Evolutionary conservation across 2,329 filamentous ascomycete genomes (phyloP), one percentile per base, ranked within the genome.

Genomic region (Cladosporium sp.): DNA sequence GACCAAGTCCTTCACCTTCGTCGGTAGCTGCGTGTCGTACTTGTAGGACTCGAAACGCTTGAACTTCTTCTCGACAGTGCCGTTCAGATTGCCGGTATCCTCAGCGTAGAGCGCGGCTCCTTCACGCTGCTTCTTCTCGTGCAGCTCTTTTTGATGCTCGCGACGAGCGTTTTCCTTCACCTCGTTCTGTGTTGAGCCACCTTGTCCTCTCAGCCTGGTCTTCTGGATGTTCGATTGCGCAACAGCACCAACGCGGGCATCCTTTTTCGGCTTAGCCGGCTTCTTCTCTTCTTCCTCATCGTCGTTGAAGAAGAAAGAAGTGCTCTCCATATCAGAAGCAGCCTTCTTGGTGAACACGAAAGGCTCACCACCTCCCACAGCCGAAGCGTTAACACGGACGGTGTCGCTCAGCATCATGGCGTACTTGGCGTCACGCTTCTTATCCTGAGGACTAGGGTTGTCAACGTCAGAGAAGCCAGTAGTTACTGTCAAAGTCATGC

Each of bases 11-110:
- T 87, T 86, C 59, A 95, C 84, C 65, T 84, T 85, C 11, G 80
- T 67, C 1, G 93, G 93, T 50, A 98, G 83, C 70, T 97, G 92
- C 62, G 95, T 95, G 69, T 97, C 93, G 56, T 92, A 84, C 77
- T 97, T 98, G 76, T 98, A 98, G 0, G 93, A 98, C 71, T 98
- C 93, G 66, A 97, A 98, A 52, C 90, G 88, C 76, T 97, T 97
- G 78, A 98, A 97, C 73, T 92, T 95, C 78, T 97, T 97, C 69
- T 95, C 86, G 60, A 93, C 86, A n/a, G 85, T 84, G 33, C 92
- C 93, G 64, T 95, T 93, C 58, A 92, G 79, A 54, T 86, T 89
- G 54, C 84, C 86, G 0, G 87, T 91, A 0, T 88, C 87, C 65
- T 95, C 89, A 40, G 89, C 83, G 67, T 95, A 98, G 58, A 89